phyloP scores from a whole-genome alignment of 805 yeast species.

The Candida caryicola region DNA sequence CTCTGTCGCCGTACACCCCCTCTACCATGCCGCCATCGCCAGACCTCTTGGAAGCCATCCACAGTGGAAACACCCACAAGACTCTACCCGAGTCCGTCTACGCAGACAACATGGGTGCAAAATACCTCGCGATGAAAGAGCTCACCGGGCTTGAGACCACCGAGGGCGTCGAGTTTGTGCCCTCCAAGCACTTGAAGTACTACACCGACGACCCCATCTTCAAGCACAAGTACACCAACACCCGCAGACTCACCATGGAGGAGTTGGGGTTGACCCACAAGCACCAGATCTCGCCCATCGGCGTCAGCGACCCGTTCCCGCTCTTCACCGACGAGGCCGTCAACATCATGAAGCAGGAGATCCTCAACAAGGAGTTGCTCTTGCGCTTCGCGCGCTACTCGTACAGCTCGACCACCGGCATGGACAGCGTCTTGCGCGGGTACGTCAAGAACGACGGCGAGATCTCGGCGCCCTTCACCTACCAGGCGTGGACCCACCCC shows the following conservation, averaged over 20 bases:
- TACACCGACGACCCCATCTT: conserved; percentile 18
- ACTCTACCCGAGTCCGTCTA: conserved; percentile 31
- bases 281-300: conserved; percentile 52
- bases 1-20: no score
- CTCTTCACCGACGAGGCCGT: conserved; percentile 60
- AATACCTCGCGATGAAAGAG: conserved; percentile 18
- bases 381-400: conserved; percentile 43
- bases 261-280: conserved; percentile 48
- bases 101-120: conserved; percentile 28
- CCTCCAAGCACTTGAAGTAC: conserved; percentile 31
- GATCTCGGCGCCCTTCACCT: conserved; percentile 47
- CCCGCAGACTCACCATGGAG: conserved; percentile 40
- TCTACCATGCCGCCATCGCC: conserved; percentile 8
- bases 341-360: conserved; percentile 55
- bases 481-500: conserved; percentile 60
- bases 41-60: conserved; percentile 29
- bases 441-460: conserved; percentile 35
- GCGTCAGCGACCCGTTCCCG: conserved; percentile 59
- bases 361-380: conserved; percentile 46
- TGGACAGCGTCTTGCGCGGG: conserved; percentile 52
- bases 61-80: conserved; percentile 38
- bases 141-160: conserved; percentile 8
- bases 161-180: conserved; percentile 23
- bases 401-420: conserved; percentile 45
- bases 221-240: conserved; percentile 19